Base-by-base conservation (phyloP, 768 basidiomycete species). In the Phanerochaete carnosa region DNA sequence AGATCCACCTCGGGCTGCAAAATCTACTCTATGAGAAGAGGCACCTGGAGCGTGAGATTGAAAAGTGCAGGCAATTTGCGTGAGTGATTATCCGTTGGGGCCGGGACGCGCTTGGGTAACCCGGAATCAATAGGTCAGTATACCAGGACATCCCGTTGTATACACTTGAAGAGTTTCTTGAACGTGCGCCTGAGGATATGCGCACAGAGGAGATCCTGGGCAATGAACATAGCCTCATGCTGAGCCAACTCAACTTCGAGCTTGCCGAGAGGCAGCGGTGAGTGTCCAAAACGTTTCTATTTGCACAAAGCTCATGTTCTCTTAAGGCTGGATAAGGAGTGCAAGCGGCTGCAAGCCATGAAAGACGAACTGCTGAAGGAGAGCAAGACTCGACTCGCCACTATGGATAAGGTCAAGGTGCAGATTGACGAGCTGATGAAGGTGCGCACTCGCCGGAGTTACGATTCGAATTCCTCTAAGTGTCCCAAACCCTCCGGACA, bases 1-100 rank as follows among this genome's bases (percentile, higher is more conserved):
- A 93, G 74, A 88, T 91, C 0, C 86, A 93, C 72, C 84, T 95
- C 39, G 86, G 86, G 23, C 82, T 92, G 30, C 92, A 95, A 74
- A 95, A 95, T 64, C 77, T 94, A 35, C 80, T 90, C 52, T 95
- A 95, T 66, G 93, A 95, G 74, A 92, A 91, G 70, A 82, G 92
- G 28, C 92, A 95, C 68, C 83, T 95, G 5, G 92, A 94, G 72
- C 82, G 91, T 59, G 94, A 95, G 76, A 95, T 95, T 35, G 90
- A 92, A 67, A 94, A 94, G 70, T 95, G 94, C 74, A 84, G 91
- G 51, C 92, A 95, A 70, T 95, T 94, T 69, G 91, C 90, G 92
- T 94, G 70, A 68, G 90, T 80, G 15, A 35, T 4, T 30, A 6
- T 23, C 52, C 15, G 16, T 28, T 25, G 46, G 54, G 46, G 30